Conservation (phyloP, 2,329 filamentous ascomycete genomes). For the Aspergillus ruber region DNA sequence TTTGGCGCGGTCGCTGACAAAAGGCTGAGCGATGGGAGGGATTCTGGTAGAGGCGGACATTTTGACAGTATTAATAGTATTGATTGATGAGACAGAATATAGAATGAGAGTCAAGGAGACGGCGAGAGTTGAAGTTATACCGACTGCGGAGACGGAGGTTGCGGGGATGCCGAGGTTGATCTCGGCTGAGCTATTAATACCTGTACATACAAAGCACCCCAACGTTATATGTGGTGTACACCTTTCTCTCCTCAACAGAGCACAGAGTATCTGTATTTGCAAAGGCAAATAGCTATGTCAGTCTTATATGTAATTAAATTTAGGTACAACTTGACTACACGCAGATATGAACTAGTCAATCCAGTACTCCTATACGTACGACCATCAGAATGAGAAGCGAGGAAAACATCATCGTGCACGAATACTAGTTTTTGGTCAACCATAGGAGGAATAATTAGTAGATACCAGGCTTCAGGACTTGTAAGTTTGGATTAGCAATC, state of each 20-base stretch:
- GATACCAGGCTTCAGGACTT: background rate
- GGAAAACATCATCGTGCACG: too few relatives aligned
- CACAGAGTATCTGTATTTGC: too few relatives aligned
- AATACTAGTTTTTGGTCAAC: background rate
- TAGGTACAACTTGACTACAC: too few relatives aligned
- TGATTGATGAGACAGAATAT: background rate
- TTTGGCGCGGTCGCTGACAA: slow-evolving; percentile 77
- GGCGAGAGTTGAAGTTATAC: slow-evolving; percentile 2
- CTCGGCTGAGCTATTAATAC: background rate
- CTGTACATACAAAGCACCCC: too few relatives aligned
- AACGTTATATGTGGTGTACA: too few relatives aligned
- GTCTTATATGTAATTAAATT: too few relatives aligned
- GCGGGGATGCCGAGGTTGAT: slow-evolving; percentile 12
- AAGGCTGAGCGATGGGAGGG: slow-evolving; percentile 52
- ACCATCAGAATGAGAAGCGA: too few relatives aligned
- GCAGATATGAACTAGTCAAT: too few relatives aligned
- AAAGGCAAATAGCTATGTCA: too few relatives aligned
- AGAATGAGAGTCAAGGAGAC: background rate
- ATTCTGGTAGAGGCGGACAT: slow-evolving; percentile 51
- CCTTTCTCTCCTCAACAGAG: too few relatives aligned
- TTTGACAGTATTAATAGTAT: slow-evolving; percentile 10
- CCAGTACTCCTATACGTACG: too few relatives aligned
- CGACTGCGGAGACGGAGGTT: slow-evolving; percentile 4
- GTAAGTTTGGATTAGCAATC: too few relatives aligned
- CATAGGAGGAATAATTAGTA: background rate